Percentiles rank a stretch among this genome's conserved stretches.
Evolutionary conservation across 768 basidiomycete genomes (phyloP).

Genomic region (Omphalotus guepiniiformis): DNA sequence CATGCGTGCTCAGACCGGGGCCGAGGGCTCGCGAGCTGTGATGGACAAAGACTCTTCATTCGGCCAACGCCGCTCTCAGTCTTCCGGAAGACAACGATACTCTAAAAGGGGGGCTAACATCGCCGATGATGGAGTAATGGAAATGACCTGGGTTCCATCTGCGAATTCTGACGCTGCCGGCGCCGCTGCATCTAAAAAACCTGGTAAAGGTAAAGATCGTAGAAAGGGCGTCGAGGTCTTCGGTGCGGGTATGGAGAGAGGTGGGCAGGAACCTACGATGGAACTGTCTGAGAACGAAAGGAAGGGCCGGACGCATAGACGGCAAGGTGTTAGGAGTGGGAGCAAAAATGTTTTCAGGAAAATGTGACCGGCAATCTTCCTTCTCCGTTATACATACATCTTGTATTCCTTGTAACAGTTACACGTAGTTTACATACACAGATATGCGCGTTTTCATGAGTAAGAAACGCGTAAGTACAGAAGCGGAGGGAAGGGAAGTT

Average conservation of each 20-base stretch:
- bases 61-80: slow-evolving; percentile 56
- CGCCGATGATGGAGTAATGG: slow-evolving; percentile 62
- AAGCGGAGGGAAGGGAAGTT: background rate
- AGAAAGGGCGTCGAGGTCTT: slow-evolving; percentile 73
- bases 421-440: background rate
- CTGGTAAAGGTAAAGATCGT: slow-evolving; percentile 29
- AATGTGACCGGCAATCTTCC: slow-evolving; percentile 17
- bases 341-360: slow-evolving; percentile 79
- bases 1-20: slow-evolving; percentile 43
- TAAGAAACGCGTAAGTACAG: background rate
- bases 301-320: slow-evolving; percentile 72
- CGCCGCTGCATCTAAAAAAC: slow-evolving; percentile 17
- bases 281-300: slow-evolving; percentile 62
- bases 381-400: background rate
- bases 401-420: background rate
- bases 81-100: slow-evolving; percentile 13
- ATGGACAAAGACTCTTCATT: slow-evolving; percentile 57
- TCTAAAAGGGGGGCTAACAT: slow-evolving; percentile 19
- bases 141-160: slow-evolving; percentile 80
- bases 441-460: background rate
- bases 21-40: slow-evolving; percentile 17
- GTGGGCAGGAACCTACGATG: slow-evolving; percentile 44
- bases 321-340: slow-evolving; percentile 82
- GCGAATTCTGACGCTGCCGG: slow-evolving; percentile 33
- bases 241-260: slow-evolving; percentile 87